phyloP scores from a whole-genome alignment of 2,329 filamentous ascomycete species.

The Monosporascus ibericus region DNA sequence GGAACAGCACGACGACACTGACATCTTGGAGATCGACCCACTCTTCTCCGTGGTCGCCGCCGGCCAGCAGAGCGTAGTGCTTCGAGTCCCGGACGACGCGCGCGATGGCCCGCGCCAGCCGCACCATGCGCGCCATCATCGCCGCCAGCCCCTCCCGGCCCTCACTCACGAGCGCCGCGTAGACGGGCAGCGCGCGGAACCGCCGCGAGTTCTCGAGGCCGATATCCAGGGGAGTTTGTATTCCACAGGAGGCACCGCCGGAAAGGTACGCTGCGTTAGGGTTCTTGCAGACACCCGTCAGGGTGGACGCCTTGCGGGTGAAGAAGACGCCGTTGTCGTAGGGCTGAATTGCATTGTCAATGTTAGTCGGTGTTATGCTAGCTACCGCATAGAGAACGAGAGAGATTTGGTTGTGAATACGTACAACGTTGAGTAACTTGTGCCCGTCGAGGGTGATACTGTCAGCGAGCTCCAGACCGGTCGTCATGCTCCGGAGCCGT shows the following conservation, averaged over 20 bases:
- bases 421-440: slow-evolving; percentile 82
- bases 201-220: slow-evolving; percentile 87
- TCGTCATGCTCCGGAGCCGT: slow-evolving; percentile 40
- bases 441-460: slow-evolving; percentile 84
- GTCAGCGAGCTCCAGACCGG: slow-evolving; percentile 74
- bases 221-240: slow-evolving; percentile 79
- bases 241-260: slow-evolving; percentile 32
- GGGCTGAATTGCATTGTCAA: slow-evolving; percentile 40
- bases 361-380: background rate
- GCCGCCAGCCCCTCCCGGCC: slow-evolving; percentile 62
- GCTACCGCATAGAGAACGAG: background rate
- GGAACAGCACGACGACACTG: slow-evolving; percentile 72
- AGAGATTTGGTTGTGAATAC: slow-evolving; percentile 21
- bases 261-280: slow-evolving; percentile 78
- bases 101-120: slow-evolving; percentile 63
- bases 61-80: slow-evolving; percentile 62
- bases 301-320: slow-evolving; percentile 54
- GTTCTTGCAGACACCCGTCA: slow-evolving; percentile 68
- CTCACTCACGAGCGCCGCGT: slow-evolving; percentile 70
- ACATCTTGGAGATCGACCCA: slow-evolving; percentile 42
- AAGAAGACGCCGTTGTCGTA: slow-evolving; percentile 93
- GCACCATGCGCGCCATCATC: slow-evolving; percentile 68
- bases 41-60: slow-evolving; percentile 24
- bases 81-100: slow-evolving; percentile 54
- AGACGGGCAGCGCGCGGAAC: slow-evolving; percentile 85